phyloP scores from a whole-genome alignment of 2,329 filamentous ascomycete genomes.

The Pseudogymnoascus sp. region DNA sequence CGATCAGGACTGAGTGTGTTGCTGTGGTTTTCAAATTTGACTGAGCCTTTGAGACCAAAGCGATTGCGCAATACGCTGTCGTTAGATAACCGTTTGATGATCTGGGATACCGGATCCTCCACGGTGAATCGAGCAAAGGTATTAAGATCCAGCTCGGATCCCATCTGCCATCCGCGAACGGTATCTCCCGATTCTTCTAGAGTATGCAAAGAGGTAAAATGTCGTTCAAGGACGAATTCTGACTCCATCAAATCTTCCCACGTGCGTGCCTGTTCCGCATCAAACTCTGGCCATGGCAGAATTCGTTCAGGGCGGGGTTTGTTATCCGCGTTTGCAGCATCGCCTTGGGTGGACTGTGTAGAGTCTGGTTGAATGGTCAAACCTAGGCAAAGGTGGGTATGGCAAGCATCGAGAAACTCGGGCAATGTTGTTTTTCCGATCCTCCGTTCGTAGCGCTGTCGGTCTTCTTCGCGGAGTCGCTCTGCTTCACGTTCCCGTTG shows the following conservation, averaged over 20 bases:
- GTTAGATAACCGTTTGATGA: neutral
- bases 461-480: neutral
- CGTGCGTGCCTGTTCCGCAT: neutral
- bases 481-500: neutral
- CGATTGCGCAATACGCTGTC: neutral
- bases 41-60: neutral
- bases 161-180: neutral
- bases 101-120: neutral
- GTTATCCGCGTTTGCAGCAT: neutral
- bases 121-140: neutral
- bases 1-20: constrained; percentile 1
- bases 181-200: neutral
- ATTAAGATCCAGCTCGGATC: neutral
- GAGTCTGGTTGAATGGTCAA: neutral
- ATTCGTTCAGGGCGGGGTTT: neutral
- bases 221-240: neutral
- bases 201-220: neutral
- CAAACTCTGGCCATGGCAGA: neutral
- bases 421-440: neutral
- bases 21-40: neutral
- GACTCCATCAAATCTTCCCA: neutral
- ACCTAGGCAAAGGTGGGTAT: constrained; percentile 9
- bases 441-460: neutral
- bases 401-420: neutral
- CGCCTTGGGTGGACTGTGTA: neutral